Base-by-base conservation (phyloP, 148 eudicot genomes). In the Fagopyrum tataricum region DNA sequence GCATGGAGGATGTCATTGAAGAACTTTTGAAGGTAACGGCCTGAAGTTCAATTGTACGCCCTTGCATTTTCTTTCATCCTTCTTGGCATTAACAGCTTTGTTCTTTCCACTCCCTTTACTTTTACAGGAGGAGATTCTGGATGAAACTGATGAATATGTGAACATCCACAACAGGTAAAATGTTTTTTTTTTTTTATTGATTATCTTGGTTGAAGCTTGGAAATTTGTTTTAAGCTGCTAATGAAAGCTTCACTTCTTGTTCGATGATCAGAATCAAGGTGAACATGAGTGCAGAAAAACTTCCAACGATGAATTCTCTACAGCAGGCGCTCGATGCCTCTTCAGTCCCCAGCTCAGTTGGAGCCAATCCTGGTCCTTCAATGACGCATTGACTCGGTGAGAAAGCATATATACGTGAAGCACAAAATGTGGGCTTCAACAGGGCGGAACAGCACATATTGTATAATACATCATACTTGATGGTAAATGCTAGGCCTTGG, bases 101-200 rank as follows among this genome's bases (percentile, higher is more conserved):
- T 52, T 23, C 26, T 43, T 72, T 26, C 52, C 67, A 72, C 55
- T 71, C 49, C 51, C 26, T 42, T 42, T 43, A 42, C 44, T 26
- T 11, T 69, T 69, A 9, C 89, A 95, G 98, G 98, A 95, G 88
- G 98, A 95, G 79, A 95, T 95, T 83, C 62, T 95, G 78, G 97
- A 95, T 74, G 98, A 95, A 81, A 95, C 98, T 15, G 98, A 95
- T 76, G 98, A 95, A 62, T 95, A 95, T 75, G 98, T 95, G 31
- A 95, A 95, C 78, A 95, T 91, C 71, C 98, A 95, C 82, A 95
- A 95, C 85, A 83, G 97, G 98, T 91, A 67, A 55, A 5, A 5
- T 21, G 20, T 7, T 26, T 53, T 37, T 26, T 26, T 53, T 37
- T 26, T 46, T 39, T 24, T 47, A 4, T 73, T 73, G 11, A 31